Percentiles rank a stretch among this genome's conserved stretches.
phyloP scores from a whole-genome alignment of 2,329 filamentous ascomycete genomes.

The Cytospora mali region DNA sequence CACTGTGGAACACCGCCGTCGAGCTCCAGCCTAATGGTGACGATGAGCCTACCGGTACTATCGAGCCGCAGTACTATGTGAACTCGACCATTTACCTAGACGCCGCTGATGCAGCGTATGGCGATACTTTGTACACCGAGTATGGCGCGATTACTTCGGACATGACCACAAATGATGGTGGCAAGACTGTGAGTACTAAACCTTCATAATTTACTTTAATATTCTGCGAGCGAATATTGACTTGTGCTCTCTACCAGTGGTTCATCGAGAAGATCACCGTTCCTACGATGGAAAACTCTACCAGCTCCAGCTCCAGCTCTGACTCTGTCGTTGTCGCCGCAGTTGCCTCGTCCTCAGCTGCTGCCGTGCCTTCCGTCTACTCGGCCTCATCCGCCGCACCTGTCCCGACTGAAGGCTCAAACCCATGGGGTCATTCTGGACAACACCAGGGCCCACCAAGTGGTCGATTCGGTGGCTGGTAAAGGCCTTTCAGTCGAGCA shows the following conservation, averaged over 20 bases:
- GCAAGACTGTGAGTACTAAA: slow-evolving; percentile 22
- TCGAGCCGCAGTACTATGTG: slow-evolving; percentile 25
- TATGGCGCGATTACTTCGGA: slow-evolving; percentile 8
- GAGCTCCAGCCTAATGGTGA: slow-evolving; percentile 23
- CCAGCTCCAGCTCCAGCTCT: neutral
- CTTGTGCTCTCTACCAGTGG: neutral
- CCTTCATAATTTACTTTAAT: accelerated
- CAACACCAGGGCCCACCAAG: neutral
- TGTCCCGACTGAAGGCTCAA: neutral
- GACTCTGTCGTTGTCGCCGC: neutral
- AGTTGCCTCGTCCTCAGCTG: neutral
- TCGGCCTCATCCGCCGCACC: neutral
- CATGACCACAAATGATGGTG: slow-evolving; percentile 10
- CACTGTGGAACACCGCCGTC: slow-evolving; percentile 31
- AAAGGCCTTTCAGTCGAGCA: neutral
- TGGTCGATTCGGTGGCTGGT: neutral
- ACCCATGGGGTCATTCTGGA: neutral
- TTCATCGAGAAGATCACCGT: slow-evolving; percentile 28
- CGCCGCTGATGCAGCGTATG: slow-evolving; percentile 15
- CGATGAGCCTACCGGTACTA: slow-evolving; percentile 22
- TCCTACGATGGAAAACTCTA: slow-evolving; percentile 10
- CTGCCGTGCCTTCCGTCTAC: neutral
- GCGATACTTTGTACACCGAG: slow-evolving; percentile 7
- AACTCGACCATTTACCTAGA: slow-evolving; percentile 27
- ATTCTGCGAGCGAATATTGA: neutral